These are phyloP conservation scores for Pelargonium myrrhifolium DNA, from an alignment of 441 rosid genomes.

Conservation along the genomic window DNA sequence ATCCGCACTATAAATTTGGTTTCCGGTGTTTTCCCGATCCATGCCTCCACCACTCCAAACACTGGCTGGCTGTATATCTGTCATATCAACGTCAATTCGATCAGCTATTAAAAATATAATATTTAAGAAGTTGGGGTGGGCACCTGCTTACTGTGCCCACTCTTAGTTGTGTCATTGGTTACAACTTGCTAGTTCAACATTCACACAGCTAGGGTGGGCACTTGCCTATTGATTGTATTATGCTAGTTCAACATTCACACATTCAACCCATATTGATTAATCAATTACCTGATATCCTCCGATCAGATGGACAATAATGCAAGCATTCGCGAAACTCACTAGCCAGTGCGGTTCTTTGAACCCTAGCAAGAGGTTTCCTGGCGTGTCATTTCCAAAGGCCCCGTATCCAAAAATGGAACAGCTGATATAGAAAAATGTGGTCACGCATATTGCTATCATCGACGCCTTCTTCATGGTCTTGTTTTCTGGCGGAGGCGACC, in stretches of 20 bases:
- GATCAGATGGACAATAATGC: slow-evolving; percentile 8
- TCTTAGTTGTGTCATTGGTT: no score
- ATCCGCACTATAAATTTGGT: background rate
- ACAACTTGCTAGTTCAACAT: no score
- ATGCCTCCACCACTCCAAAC: background rate
- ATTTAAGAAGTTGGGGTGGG: no score
- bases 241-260: no score
- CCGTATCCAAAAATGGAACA: slow-evolving; percentile 48
- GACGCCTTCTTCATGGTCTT: slow-evolving; percentile 47
- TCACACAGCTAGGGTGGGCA: no score
- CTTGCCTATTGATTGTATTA: no score
- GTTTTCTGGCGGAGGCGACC: slow-evolving; percentile 42
- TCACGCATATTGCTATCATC: slow-evolving; percentile 20
- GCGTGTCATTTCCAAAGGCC: slow-evolving; percentile 46
- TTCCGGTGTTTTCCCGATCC: background rate
- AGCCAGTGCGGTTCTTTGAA: slow-evolving; percentile 47
- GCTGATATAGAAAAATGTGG: slow-evolving; percentile 42
- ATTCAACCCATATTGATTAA: no score
- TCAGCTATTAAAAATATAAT: no score
- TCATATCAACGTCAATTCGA: no score
- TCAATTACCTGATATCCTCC: background rate
- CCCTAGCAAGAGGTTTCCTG: slow-evolving; percentile 50
- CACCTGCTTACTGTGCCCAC: no score
- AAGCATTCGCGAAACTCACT: slow-evolving; percentile 39
- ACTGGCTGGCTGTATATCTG: background rate